Base-by-base conservation (phyloP, 2,329 filamentous ascomycete genomes). In the Pleurostoma richardsiae region DNA sequence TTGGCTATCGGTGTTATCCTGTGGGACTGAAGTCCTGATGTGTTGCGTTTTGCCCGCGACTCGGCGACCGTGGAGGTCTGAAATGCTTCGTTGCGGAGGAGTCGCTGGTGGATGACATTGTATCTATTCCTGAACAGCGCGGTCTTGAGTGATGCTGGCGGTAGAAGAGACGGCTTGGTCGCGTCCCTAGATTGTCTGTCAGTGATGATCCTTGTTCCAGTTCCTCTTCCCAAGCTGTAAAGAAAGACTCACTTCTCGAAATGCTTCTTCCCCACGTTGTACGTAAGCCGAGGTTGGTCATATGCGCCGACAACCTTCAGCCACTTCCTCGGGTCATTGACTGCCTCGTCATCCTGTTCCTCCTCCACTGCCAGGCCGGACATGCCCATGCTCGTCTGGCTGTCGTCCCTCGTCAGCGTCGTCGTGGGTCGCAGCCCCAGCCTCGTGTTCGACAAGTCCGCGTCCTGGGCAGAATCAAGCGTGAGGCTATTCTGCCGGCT, bases 51-150 rank as follows among this genome's bases (percentile, higher is more conserved):
- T n/a, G 68, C 67, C 43, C 76, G 76, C 10, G 77, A 76, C 2
- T 78, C 76, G 6, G 85, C 80, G 46, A 95, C 83, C 26, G 86
- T 77, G 1, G 90, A 90, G 26, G 83, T 83, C 63, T 96, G 91
- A 57, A 99, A 99, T 26, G 88, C 85, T 65, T 96, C 90, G 61
- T 96, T 96, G 42, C 94, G 85, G 39, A 97, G 79, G 19, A 97
- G 79, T 19, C 94, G 85, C 64, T 97, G 92, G 63, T 96, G 88
- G 43, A 97, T 86, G 46, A 97, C 79, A 57, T 96, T 87, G 64
- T 95, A 97, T 52, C 91, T 81, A 63, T 96, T 91, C 54, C 90
- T 82, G 68, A 96, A 96, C 40, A 94, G 73, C 3, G 82, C 74
- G 2, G 90, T 96, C 65, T 95, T 96, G 59, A 91, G 86, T 5